Base-by-base conservation (phyloP, 2,329 filamentous ascomycete species). In the Knufia petricola region DNA sequence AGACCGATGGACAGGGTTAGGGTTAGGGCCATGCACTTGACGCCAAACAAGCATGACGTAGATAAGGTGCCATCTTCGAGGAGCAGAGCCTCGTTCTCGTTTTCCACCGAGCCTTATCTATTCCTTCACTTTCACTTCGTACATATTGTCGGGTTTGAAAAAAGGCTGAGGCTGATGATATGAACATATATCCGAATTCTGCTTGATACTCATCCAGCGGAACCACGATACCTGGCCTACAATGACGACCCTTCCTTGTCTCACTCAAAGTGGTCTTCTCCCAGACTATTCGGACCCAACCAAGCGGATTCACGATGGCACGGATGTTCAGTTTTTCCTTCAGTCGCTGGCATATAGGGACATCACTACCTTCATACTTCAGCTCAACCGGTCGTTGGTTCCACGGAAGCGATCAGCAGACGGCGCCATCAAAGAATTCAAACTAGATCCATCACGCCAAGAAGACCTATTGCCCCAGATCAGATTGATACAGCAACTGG, bases 351-450 rank as follows among this genome's bases (percentile, higher is more conserved):
- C 87, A 38, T 95, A 96, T 68, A 77, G 80, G 50, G 87, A 95
- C 62, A 85, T 98, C 47, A 84, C 87, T 65, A 76, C 79, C 40
- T 96, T 95, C 64, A 71, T 96, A 40, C 74, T 94, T 56, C 92
- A 96, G 68, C 80, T 98, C 42, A 96, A 95, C 65, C 80, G 83
- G 50, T 78, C 89, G 9, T 79, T 96, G 68, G 85, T 90, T 56
- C 89, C 90, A 0, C 72, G 79, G 17, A 81, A 75, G 56, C 58
- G 62, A 2, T 55, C 54, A 6, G 50, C 60, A 15, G 50, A 52
- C 30, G 46, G 39, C 37, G 64, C 63, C 39, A 63, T 70, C 37
- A 75, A 77, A 55, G 72, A 74, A n/a, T 82, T 77, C 73, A 56
- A 59, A 3, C 51, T 70, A 26, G 62, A 68, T 43, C 65, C 69